Evolutionary conservation across 176 grass and related monocot species (phyloP), one percentile per base, ranked within the genome.

Genomic region (Carex kokanica): DNA sequence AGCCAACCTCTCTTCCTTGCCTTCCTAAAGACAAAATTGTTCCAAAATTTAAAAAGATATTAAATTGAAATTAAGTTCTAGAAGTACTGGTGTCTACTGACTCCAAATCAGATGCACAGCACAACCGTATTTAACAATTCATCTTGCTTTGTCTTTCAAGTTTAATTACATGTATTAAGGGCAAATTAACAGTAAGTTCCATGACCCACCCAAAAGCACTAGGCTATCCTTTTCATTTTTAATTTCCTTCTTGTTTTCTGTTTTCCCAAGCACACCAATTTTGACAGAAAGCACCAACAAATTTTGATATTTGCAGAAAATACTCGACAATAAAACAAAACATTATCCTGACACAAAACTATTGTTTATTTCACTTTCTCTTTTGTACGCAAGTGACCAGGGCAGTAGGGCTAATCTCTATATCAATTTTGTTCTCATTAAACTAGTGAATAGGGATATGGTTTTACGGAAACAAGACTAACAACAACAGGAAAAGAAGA

Each of bases 1-100:
- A 57, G 90, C 85, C 68, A 88, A 86, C 62, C 86, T 88, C 57
- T 91, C 87, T 64, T 88, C 73, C 38, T 36, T 86, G 9, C 58
- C 38, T 60, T 88, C 77, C 52, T 63, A 81, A 17, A 54, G 31
- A 85, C 41, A 14, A 6, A 74, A 36, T 25, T 61, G 21, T 24
- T 47, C 24, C 70, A 84, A 36, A 80, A 69, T n/a, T 75, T 49
- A 79, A 2, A 25, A 52, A 24, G 54, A 58, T 34, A 43, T 21
- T 31, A 54, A 54, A 53, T 29, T 75, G 12, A 54, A 29, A 55
- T 13, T 29, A 52, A 15, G 5, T 75, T 53, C 5, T 55, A 54
- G 24, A 23, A 27, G 23, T 75, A 29, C 47, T 54, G 10, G 69
- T 72, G 14, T 29, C 25, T 65, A 49, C 41, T 73, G 2, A 51